Conservation (phyloP, 192 early-diverging fungal genomes). For the Endogone sp. region DNA sequence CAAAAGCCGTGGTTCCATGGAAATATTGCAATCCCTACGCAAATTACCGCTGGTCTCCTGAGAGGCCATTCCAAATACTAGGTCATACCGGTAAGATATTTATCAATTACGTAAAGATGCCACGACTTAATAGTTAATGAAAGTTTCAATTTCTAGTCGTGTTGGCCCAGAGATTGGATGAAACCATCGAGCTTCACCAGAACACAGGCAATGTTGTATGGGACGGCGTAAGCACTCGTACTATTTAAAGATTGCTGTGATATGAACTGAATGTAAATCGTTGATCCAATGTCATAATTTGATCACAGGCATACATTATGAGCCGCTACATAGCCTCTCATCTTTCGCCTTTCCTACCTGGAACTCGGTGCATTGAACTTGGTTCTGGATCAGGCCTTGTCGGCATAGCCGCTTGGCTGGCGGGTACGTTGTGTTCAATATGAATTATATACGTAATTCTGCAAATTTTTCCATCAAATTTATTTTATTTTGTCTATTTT, state of each 20-base stretch:
- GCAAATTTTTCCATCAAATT: not conserved
- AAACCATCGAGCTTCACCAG: conserved; percentile 28
- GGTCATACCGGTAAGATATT: conserved; percentile 21
- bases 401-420: conserved; percentile 27
- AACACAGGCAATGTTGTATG: conserved; percentile 36
- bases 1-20: conserved; percentile 21
- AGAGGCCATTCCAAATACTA: conserved; percentile 27
- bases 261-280: not conserved
- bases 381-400: conserved; percentile 33
- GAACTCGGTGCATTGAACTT: conserved; percentile 25
- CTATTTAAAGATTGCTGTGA: not conserved
- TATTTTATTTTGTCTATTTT: not conserved
- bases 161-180: conserved; percentile 23
- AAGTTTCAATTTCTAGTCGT: too few relatives aligned
- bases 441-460: not conserved
- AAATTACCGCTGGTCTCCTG: conserved; percentile 22
- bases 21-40: conserved; percentile 37
- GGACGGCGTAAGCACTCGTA: conserved; percentile 26
- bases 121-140: too few relatives aligned
- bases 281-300: not conserved
- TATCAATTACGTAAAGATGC: not conserved
- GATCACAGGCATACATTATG: conserved; percentile 24
- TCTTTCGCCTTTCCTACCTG: conserved; percentile 13
- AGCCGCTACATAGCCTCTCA: conserved; percentile 18
- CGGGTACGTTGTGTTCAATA: conserved; percentile 15